Base-by-base conservation (phyloP, 148 eudicot genomes). In the Agrostemma githago region DNA sequence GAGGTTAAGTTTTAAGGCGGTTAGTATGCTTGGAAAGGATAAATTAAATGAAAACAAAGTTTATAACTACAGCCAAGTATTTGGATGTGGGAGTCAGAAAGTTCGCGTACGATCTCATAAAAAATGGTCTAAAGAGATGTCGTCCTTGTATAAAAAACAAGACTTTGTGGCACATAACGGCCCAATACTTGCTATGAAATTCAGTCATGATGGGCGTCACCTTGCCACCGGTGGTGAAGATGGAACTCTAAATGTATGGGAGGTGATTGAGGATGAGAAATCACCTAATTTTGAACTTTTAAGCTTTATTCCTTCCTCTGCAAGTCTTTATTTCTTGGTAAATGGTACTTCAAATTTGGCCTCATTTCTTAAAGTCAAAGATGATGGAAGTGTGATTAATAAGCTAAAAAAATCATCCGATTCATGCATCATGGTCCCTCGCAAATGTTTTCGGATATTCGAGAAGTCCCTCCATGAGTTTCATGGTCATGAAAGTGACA, bases 191-290 rank as follows among this genome's bases (percentile, higher is more conserved):
- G 77, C 84, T 3, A 90, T 95, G 88, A 95, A 90, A 80, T 95
- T 95, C 77, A 92, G 99, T 78, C 89, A 79, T 60, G 95, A 92
- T 80, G 99, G 99, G 9, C 82, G 77, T 53, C 85, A 86, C 68
- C 78, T 96, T 74, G 99, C 97, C 3, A 96, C 87, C 79, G 96
- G 89, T 51, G 94, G 97, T 12, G 89, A 90, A 78, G 96, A 96
- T 79, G 86, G 90, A 40, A 68, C 84, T 77, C 88, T 89, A 66
- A 88, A 86, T 67, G 79, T 96, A 11, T 96, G 99, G 96, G 80
- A 84, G 77, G 90, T 90, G 76, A 74, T 77, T 14, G 98, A 87
- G 69, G 89, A 83, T 57, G 89, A 87, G 54, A 82, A 76, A 44
- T 74, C 80, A 43, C 77, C 67, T 44, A 79, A 75, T 53, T 73